Base-by-base conservation (phyloP, 148 eudicot species). In the Drosera capensis region DNA sequence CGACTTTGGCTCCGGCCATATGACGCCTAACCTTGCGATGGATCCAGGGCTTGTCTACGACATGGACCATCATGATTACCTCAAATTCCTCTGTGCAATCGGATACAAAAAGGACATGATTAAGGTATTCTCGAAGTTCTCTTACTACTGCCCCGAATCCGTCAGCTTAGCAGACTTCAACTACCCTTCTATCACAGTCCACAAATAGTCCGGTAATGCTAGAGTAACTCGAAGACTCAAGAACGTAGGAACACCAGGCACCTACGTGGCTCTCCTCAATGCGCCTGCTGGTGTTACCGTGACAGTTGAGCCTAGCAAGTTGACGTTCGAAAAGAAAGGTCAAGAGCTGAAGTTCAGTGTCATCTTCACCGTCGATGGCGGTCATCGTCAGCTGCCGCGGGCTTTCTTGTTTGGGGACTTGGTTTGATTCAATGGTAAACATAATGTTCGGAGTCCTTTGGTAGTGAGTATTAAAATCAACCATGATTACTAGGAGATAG, bases 391-490 rank as follows among this genome's bases (percentile, higher is more conserved):
- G n/a, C n/a, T n/a, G n/a, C n/a, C 22, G 0, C 23, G 8, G 2
- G 65, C 39, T 3, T 54, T 54, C 38, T 48, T 14, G 2, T 74
- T 68, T 24, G 86, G 86, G 11, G 24, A 51, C 18, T 25, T 79
- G 54, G 13, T 38, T 7, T 79, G 87, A 82, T 57, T 79, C 0
- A 72, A 75, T 47, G 77, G 72, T 1, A 47, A 36, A 19, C 87
- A 79, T 41, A 15, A 47, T 22, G 87, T 79, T 37, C 66, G 74
- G 48, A 79, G 79, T 62, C 77, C 82, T 12, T 75, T 72, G n/a
- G 66, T 67, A 9, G 63, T 79, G 3, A 14, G 28, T 20, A 45
- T 23, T 23, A 60, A 8, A 28, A 28, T n/a, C n/a, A n/a, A n/a
- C n/a, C n/a, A n/a, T n/a, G n/a, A n/a, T n/a, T n/a, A n/a, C n/a